Conservation (phyloP, 2,329 filamentous ascomycete species). For the Polychaeton citri region DNA sequence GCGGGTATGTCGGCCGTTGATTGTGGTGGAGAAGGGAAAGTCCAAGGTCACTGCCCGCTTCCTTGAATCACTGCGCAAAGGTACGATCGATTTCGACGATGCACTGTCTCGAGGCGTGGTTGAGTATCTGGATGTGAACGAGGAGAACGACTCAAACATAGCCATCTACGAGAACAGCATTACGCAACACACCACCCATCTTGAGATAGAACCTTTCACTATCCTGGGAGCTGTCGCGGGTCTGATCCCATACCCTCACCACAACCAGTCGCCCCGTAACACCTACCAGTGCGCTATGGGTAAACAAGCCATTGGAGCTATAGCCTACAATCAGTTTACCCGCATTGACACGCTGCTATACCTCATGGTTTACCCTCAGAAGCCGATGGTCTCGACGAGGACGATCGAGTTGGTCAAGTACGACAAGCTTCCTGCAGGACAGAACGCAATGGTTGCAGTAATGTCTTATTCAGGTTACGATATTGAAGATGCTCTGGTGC, state of each 20-base stretch:
- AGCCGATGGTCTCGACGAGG: conserved; percentile 93
- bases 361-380: conserved; percentile 92
- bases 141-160: conserved; percentile 93
- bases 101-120: conserved; percentile 82
- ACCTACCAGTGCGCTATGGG: conserved; percentile 99
- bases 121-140: conserved; percentile 95
- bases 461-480: conserved; percentile 99
- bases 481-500: conserved; percentile 92
- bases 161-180: conserved; percentile 81
- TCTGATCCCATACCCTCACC: conserved; percentile 92
- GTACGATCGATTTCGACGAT: conserved; percentile 82
- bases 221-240: conserved; percentile 91
- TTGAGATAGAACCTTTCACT: conserved; percentile 97
- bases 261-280: conserved; percentile 97
- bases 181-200: conserved; percentile 70
- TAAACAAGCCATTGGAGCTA: conserved; percentile 98
- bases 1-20: conserved; percentile 87
- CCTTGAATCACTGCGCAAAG: conserved; percentile 67
- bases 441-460: conserved; percentile 94
- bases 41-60: conserved; percentile 69
- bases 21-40: conserved; percentile 80
- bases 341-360: conserved; percentile 93
- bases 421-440: conserved; percentile 90
- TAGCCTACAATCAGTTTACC: conserved; percentile 95
- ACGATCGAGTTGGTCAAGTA: conserved; percentile 96